Evolutionary conservation across 2,329 filamentous ascomycete species (phyloP).

Genomic region (Xylariales sp.): DNA sequence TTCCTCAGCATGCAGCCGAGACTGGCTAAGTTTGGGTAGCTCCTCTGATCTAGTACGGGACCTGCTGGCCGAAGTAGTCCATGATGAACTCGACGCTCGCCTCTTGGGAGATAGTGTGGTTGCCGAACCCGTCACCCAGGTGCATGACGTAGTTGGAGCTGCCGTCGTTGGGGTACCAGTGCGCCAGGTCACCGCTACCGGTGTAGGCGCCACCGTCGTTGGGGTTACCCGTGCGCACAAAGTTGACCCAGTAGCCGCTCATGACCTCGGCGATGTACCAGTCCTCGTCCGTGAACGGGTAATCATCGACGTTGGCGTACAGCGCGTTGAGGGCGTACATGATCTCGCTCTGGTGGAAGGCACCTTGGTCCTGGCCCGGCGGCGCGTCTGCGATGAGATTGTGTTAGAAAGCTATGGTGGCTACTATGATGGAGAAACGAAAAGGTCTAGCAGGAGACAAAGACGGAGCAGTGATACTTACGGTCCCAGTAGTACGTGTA

Average conservation of each 20-base stretch:
- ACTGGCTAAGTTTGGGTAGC: too few relatives aligned
- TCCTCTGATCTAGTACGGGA: background rate
- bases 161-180: constrained; percentile 10
- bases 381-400: background rate
- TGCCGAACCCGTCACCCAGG: constrained; percentile 8
- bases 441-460: too few relatives aligned
- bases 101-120: background rate
- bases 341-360: constrained; percentile 24
- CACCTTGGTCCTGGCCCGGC: constrained; percentile 12
- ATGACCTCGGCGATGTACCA: constrained; percentile 19
- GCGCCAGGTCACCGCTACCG: constrained; percentile 8
- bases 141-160: constrained; percentile 6
- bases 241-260: constrained; percentile 12
- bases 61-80: constrained; percentile 2
- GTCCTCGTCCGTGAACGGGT: constrained; percentile 20
- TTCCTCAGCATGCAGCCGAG: too few relatives aligned
- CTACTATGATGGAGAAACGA: too few relatives aligned
- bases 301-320: constrained; percentile 15
- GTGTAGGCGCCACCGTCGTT: constrained; percentile 3
- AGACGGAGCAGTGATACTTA: too few relatives aligned
- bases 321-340: constrained; percentile 27
- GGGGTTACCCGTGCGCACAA: constrained; percentile 9
- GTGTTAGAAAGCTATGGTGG: background rate
- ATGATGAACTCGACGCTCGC: background rate
- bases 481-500: constrained; percentile 24